Base-by-base conservation (phyloP, 2,329 filamentous ascomycete genomes). In the Sordariomycetes sp. region DNA sequence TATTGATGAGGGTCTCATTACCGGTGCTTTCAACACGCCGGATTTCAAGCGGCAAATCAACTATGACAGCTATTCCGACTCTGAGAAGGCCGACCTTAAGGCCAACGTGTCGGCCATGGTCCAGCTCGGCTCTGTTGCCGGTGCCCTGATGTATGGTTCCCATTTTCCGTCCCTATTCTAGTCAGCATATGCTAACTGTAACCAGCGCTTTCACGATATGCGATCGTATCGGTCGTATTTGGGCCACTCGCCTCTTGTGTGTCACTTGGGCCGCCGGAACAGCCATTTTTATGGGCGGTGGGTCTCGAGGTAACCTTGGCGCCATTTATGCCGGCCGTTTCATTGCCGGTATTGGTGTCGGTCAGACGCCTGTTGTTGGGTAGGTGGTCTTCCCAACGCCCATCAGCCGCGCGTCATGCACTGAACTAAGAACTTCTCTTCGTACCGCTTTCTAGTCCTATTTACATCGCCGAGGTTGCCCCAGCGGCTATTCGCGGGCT, bases 21-120 rank as follows among this genome's bases (percentile, higher is more conserved):
- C 79, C 10, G 86, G 86, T 1, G 85, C 85, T 15, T 84, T 87
- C 68, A 80, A 82, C 65, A 82, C 82, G n/a, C 73, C 77, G 61
- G 74, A 84, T 55, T 89, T 89, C 67, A 77, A 84, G 62, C 62
- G 67, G 1, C 75, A 74, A 36, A 85, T 88, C 65, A 64, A 81
- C 62, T 81, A 83, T 60, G 69, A 73, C 6, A 72, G 74, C 1
- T 82, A 84, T 64, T 72, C 69, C 52, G 63, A 69, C 0, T 72
- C 76, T 3, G 75, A 80, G 53, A 73, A 79, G 65, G 83, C 85
- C 60, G 83, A 87, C 67, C 84, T 86, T 71, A 83, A 87, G 69
- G 83, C 79, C 62, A 91, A 91, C 68, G 86, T 91, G 57, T 86
- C 86, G 1, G 80, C 85, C 53, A 91, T 91, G 87, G 87, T 91